Base-by-base conservation (phyloP, 2,329 filamentous ascomycete genomes). In the Sporothrix sp. region DNA sequence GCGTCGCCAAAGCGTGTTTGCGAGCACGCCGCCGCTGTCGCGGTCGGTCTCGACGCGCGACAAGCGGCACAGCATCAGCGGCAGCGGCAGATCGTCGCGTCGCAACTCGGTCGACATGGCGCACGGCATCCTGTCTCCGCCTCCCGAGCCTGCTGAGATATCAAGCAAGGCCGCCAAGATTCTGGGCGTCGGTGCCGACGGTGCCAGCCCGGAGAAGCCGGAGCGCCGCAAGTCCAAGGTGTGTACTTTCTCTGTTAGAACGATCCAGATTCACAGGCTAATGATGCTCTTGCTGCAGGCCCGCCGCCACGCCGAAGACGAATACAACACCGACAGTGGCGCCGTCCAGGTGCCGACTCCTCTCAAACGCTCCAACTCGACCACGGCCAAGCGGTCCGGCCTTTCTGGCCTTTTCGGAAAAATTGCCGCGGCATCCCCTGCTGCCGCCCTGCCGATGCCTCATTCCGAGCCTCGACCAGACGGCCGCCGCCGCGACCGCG, bases 151-250 rank as follows among this genome's bases (percentile, higher is more conserved):
- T 28, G 69, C 73, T 37, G 76, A 79, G 47, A 75, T 87, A 61
- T 76, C 82, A 7, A 75, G 80, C 40, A 95, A 94, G 66, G 87
- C 87, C 25, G 86, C 87, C 28, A 89, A 82, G 65, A 67, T 91
- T 48, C 79, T 93, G 2, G 79, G 89, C 70, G 58, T 77, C 21
- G 71, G 61, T 36, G 68, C 66, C 48, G 63, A 66, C 13, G 62
- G 60, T 38, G 66, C 65, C 55, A 69, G 65, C 55, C 69, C 71
- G 4, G 76, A 76, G 44, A 80, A 74, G 59, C 56, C 65, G 8
- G 63, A 65, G 50, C 71, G 71, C 4, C 68, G 67, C 54, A 68
- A 66, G 60, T 63, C 70, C 56, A 74, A 69, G 66, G 71, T 73
- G 66, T 57, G 54, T 4, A n/a, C 10, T 9, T 4, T n/a, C n/a